phyloP scores from a whole-genome alignment of 2,329 filamentous ascomycete species.

The Diplodia mutila region DNA sequence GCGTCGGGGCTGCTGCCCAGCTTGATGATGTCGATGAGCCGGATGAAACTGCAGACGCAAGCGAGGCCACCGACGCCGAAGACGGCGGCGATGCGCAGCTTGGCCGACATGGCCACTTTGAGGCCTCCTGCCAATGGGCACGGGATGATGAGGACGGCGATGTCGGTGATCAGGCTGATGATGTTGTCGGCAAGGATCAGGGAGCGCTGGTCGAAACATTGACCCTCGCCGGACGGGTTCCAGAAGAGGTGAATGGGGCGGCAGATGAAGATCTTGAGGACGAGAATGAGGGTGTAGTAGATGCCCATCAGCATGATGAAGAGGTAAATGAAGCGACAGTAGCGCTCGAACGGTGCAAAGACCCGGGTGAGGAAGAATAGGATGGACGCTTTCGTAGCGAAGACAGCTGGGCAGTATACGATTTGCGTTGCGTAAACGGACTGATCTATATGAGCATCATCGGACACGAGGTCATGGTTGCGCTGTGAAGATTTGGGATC shows the following conservation, averaged over 20 bases:
- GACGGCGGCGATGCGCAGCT: slow-evolving; percentile 44
- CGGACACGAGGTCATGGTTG: no score
- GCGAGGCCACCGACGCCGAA: slow-evolving; percentile 46
- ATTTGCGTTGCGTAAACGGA: slow-evolving; percentile 45
- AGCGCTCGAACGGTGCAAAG: slow-evolving; percentile 42
- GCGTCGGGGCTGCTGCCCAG: slow-evolving; percentile 38
- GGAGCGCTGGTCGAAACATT: slow-evolving; percentile 43
- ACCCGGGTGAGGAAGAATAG: slow-evolving; percentile 45
- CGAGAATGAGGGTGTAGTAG: slow-evolving; percentile 43
- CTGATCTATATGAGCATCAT: slow-evolving; percentile 23
- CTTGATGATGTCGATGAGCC: slow-evolving; percentile 41
- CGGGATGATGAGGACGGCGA: slow-evolving; percentile 43
- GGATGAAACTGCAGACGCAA: slow-evolving; percentile 44
- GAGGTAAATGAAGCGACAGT: slow-evolving; percentile 41
- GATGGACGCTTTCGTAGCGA: slow-evolving; percentile 44
- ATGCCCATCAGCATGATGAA: slow-evolving; percentile 39
- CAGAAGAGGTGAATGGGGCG: slow-evolving; percentile 44
- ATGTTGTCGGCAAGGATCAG: slow-evolving; percentile 46
- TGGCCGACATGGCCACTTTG: slow-evolving; percentile 43
- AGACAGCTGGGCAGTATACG: slow-evolving; percentile 47
- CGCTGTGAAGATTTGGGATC: not conserved
- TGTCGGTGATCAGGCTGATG: slow-evolving; percentile 44
- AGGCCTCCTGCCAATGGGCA: slow-evolving; percentile 46
- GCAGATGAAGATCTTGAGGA: slow-evolving; percentile 46
- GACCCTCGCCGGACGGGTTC: slow-evolving; percentile 31